Evolutionary conservation across 768 basidiomycete species (phyloP).

Genomic region (Royoungia palumana): DNA sequence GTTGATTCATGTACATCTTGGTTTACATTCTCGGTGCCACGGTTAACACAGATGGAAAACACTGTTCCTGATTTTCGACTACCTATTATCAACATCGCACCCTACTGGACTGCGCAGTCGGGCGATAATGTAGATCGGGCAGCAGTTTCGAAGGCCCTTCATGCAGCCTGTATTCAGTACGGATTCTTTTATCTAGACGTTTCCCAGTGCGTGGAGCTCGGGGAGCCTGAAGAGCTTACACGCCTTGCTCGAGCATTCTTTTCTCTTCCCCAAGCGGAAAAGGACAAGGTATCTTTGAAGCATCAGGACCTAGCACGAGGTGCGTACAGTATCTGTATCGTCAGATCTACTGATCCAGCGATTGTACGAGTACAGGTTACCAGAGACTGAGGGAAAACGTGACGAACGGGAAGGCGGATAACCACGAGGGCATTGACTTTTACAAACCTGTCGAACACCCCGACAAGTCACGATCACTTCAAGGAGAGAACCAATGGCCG

Average conservation of each 20-base stretch:
- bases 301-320: constrained; percentile 77
- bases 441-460: constrained; percentile 70
- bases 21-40: too few species aligned
- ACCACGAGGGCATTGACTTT: constrained; percentile 82
- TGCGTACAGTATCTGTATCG: constrained; percentile 22
- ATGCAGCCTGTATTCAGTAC: constrained; percentile 68
- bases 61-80: constrained; percentile 32
- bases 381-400: constrained; percentile 79
- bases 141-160: constrained; percentile 54
- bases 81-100: constrained; percentile 71
- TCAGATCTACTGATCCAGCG: background rate
- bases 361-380: constrained; percentile 73
- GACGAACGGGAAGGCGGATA: constrained; percentile 79
- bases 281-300: constrained; percentile 65
- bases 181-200: constrained; percentile 91
- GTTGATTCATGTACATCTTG: too few species aligned
- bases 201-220: constrained; percentile 49
- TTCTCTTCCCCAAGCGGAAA: constrained; percentile 62
- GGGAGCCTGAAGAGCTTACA: constrained; percentile 64
- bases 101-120: constrained; percentile 54
- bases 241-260: constrained; percentile 74
- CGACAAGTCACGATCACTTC: constrained; percentile 66
- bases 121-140: constrained; percentile 35
- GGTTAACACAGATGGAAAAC: constrained; percentile 9
- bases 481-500: constrained; percentile 92